Base-by-base conservation (phyloP, 176 grass and related monocot species). In the Juncus effusus region DNA sequence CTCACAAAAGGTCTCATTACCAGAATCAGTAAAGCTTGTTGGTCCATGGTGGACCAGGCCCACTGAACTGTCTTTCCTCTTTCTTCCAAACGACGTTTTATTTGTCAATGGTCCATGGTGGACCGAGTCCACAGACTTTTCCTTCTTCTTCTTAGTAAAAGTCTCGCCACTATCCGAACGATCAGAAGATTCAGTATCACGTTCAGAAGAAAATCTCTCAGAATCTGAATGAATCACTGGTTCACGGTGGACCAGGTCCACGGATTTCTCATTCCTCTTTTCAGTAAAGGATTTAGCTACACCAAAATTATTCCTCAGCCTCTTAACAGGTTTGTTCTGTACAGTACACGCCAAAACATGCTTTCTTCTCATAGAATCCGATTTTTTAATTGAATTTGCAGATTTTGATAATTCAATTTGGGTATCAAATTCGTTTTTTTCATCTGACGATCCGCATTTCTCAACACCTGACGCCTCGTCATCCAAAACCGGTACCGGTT, bases 401-500 rank as follows among this genome's bases (percentile, higher is more conserved):
- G 67, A 70, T 57, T 49, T 28, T 12, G 12, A 38, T 38, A 47
- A 47, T 47, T 47, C 44, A 28, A 69, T 69, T 56, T 35, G 38
- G 38, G 50, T 55, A 69, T 37, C 52, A 50, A 62, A 64, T 12
- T 56, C 67, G 51, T 71, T 38, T 15, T 41, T 64, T 55, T 86
- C 81, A 75, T 80, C 90, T 56, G 88, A 96, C 53, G 88, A 86
- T 28, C 67, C 86, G 79, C 78, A 84, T 80, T 86, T 89, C 40
- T 89, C 88, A 56, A 83, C 79, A 69, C 80, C 77, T 79, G 93
- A 97, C 64, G 73, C 78, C 83, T 97, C 83, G 62, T 89, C 93
- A 78, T 77, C 76, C 62, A 76, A 16, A n/a, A 72, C 15, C 13
- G 36, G 54, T 72, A 69, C 68, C 54, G 67, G 55, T 35, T 65